phyloP scores from a whole-genome alignment of 148 eudicot genomes.

The Vaccinium vitisidaea region DNA sequence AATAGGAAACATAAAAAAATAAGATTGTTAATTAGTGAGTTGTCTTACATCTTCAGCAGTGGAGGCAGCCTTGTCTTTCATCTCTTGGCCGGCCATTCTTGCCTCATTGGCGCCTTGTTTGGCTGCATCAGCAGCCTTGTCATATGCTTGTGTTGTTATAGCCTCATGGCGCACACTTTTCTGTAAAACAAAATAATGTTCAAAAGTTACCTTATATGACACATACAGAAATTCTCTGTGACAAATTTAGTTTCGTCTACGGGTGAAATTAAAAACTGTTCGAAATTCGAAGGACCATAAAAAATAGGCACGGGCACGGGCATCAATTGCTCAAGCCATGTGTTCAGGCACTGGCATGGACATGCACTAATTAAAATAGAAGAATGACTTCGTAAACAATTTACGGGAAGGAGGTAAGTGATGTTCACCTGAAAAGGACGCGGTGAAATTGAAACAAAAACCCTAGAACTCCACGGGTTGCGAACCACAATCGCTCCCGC shows the following conservation, averaged over 20 bases:
- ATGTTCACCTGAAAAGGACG: constrained; percentile 9
- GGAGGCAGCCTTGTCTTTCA: constrained; percentile 46
- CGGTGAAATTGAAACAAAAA: neutral
- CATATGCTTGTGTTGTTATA: constrained; percentile 17
- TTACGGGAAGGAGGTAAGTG: neutral
- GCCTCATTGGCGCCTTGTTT: constrained; percentile 51
- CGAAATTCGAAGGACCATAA: no score
- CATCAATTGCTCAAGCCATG: no score
- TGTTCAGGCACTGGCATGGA: no score
- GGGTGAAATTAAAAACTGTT: no score
- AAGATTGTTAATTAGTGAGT: neutral
- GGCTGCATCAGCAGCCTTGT: constrained; percentile 33
- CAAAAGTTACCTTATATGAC: neutral
- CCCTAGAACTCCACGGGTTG: constrained; percentile 11
- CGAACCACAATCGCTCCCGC: neutral
- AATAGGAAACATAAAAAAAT: no score
- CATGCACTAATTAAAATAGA: no score
- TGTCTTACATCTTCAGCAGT: constrained; percentile 46
- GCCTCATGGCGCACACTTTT: constrained; percentile 14
- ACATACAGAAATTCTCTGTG: no score
- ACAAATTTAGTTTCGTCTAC: neutral
- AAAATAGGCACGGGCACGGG: no score
- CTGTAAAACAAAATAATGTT: neutral
- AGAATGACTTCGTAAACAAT: neutral
- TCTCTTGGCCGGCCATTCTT: constrained; percentile 37